Conservation (phyloP, 805 yeast genomes). For the Starmerella khaoyaiensis region DNA sequence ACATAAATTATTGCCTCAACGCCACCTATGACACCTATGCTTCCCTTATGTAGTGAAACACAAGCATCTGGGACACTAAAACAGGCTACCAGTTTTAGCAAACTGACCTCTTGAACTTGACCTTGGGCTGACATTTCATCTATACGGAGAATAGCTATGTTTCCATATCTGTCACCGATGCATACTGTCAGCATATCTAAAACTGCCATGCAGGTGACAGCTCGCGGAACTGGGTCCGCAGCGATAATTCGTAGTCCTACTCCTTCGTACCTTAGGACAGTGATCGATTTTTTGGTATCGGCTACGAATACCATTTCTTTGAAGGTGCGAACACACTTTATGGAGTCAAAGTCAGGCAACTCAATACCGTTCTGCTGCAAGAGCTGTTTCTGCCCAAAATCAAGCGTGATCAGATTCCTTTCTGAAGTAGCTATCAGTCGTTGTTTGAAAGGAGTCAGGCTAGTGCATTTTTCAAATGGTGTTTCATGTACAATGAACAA, state of each 20-base stretch:
- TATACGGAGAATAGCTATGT: constrained; percentile 50
- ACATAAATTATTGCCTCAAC: constrained; percentile 52
- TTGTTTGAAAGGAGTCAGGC: constrained; percentile 46
- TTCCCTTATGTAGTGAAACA: constrained; percentile 43
- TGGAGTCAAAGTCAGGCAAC: constrained; percentile 35
- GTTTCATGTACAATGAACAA: constrained; percentile 51
- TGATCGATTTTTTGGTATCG: constrained; percentile 57
- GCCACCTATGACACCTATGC: constrained; percentile 38
- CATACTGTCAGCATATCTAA: constrained; percentile 66
- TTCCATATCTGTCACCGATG: constrained; percentile 84
- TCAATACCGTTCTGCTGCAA: constrained; percentile 47
- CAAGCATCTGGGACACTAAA: constrained; percentile 60
- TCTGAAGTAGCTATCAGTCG: constrained; percentile 48
- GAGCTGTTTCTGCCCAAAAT: constrained; percentile 67
- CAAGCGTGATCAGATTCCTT: constrained; percentile 32
- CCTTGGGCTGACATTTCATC: constrained; percentile 36
- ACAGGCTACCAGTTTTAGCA: constrained; percentile 35
- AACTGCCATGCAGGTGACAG: constrained; percentile 44
- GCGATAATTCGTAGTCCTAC: constrained; percentile 44
- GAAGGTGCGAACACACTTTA: constrained; percentile 42
- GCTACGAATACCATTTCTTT: constrained; percentile 54
- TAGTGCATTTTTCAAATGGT: constrained; percentile 26
- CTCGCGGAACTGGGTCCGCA: constrained; percentile 57
- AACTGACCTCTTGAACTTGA: constrained; percentile 30
- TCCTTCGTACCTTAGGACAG: constrained; percentile 41